phyloP scores from a whole-genome alignment of 441 rosid genomes.

The Jatropha podagrica region DNA sequence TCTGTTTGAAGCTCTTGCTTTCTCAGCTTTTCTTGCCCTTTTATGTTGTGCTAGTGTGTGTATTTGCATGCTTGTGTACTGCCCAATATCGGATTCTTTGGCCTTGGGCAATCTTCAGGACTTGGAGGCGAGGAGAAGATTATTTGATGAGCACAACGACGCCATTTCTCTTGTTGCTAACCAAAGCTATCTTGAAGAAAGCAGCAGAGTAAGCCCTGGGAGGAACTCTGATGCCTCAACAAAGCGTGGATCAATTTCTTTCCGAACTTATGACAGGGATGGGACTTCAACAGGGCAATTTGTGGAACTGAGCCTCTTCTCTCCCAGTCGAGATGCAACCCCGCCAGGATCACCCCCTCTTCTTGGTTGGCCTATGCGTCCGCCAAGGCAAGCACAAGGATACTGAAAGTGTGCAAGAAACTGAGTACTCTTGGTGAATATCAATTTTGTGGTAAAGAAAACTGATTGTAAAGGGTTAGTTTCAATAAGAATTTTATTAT shows the following conservation, averaged over 20 bases:
- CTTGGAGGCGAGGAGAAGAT: constrained; percentile 56
- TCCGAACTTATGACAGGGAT: constrained; percentile 47
- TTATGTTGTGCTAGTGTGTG: constrained; percentile 71
- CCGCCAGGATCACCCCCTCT: constrained; percentile 58
- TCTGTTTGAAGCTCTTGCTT: constrained; percentile 73
- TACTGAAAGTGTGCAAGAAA: constrained; percentile 29
- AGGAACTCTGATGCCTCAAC: constrained; percentile 61
- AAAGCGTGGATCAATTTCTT: constrained; percentile 64
- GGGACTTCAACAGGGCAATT: constrained; percentile 42
- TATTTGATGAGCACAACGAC: constrained; percentile 57
- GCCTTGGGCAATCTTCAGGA: constrained; percentile 71
- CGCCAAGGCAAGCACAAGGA: constrained; percentile 34
- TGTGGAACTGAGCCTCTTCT: constrained; percentile 66
- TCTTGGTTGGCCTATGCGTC: constrained; percentile 63
- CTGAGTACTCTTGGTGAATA: constrained; percentile 34
- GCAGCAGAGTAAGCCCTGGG: constrained; percentile 46
- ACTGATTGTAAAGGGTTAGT: constrained; percentile 77
- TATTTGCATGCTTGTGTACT: constrained; percentile 80
- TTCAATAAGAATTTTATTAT: constrained; percentile 49
- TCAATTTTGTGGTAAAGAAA: constrained; percentile 71
- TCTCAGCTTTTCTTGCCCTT: constrained; percentile 80
- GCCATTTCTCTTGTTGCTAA: constrained; percentile 62
- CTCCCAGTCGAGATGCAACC: constrained; percentile 51
- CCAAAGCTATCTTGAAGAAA: constrained; percentile 52
- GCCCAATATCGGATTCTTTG: constrained; percentile 87